Evolutionary conservation across 2,329 filamentous ascomycete genomes (phyloP).

Genomic region (Orbilia oligospora): DNA sequence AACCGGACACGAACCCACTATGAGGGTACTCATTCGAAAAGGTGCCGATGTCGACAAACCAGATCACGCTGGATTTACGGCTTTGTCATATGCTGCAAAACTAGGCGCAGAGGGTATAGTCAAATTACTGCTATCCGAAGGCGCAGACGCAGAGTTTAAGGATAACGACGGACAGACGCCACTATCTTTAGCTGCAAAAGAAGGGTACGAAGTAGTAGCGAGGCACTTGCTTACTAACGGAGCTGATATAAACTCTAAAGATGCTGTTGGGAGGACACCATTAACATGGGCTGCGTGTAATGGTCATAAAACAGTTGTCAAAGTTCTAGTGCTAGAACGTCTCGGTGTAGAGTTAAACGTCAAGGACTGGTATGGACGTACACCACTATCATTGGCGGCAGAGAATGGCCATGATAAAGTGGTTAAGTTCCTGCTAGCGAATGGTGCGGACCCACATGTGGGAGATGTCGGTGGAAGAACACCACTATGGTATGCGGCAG

Average conservation of each 20-base stretch:
- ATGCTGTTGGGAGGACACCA: neutral
- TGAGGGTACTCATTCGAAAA: neutral
- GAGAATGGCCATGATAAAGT: neutral
- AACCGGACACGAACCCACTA: neutral
- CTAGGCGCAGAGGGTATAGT: neutral
- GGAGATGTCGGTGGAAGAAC: neutral
- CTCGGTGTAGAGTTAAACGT: neutral
- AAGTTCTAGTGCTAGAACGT: neutral
- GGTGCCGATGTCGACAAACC: neutral
- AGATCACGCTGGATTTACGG: neutral
- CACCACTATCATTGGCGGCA: conserved; percentile 3
- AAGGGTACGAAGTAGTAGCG: neutral
- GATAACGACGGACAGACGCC: neutral
- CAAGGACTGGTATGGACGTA: neutral
- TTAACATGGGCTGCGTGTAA: conserved; percentile 4
- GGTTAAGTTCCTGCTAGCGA: neutral
- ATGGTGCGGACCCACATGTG: neutral
- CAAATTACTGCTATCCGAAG: neutral
- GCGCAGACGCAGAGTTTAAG: neutral
- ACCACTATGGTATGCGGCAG: neutral
- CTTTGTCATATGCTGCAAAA: neutral
- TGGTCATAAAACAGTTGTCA: conserved; percentile 3
- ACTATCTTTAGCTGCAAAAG: neutral
- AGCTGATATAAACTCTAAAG: neutral
- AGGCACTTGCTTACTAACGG: neutral